phyloP scores from a whole-genome alignment of 768 basidiomycete species.

The Gymnopilus dilepis region DNA sequence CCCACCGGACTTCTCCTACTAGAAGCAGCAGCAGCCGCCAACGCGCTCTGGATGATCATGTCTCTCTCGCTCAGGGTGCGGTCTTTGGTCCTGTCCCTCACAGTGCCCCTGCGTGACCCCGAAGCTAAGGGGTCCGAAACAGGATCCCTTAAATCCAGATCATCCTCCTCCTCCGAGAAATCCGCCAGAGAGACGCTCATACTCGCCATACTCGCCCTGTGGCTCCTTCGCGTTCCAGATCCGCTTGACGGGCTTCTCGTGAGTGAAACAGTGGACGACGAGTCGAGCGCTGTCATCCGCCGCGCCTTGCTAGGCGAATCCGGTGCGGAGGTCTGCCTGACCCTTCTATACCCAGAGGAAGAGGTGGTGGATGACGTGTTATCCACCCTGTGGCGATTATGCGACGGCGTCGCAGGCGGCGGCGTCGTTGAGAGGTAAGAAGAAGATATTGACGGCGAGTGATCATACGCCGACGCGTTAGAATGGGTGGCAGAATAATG shows the following conservation, averaged over 20 bases:
- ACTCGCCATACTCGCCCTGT: conserved; percentile 35
- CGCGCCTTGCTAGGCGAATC: conserved; percentile 40
- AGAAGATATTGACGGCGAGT: conserved; percentile 26
- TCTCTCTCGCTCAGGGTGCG: conserved; percentile 28
- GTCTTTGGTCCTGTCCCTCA: conserved; percentile 30
- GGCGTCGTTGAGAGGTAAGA: conserved; percentile 22
- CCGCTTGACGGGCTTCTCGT: conserved; percentile 34
- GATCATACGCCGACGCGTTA: conserved; percentile 24
- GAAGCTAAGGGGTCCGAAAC: not conserved
- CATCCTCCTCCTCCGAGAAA: conserved; percentile 35
- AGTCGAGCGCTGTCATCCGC: not conserved
- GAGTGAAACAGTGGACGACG: conserved; percentile 14
- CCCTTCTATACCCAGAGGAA: conserved; percentile 19
- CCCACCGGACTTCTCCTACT: conserved; percentile 55
- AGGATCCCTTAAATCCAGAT: conserved; percentile 14
- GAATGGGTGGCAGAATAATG: conserved; percentile 35
- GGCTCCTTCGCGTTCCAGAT: conserved; percentile 29
- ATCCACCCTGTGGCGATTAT: conserved; percentile 2
- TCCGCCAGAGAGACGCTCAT: conserved; percentile 30
- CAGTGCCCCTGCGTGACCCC: conserved; percentile 9
- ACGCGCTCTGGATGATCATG: conserved; percentile 58
- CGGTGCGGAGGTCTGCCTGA: conserved; percentile 36
- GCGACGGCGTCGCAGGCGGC: conserved; percentile 17
- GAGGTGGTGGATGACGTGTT: not conserved
- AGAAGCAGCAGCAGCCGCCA: conserved; percentile 66